Evolutionary conservation across 768 basidiomycete species (phyloP), one percentile per base, ranked within the genome.

Genomic region (Boletus subparvulus): DNA sequence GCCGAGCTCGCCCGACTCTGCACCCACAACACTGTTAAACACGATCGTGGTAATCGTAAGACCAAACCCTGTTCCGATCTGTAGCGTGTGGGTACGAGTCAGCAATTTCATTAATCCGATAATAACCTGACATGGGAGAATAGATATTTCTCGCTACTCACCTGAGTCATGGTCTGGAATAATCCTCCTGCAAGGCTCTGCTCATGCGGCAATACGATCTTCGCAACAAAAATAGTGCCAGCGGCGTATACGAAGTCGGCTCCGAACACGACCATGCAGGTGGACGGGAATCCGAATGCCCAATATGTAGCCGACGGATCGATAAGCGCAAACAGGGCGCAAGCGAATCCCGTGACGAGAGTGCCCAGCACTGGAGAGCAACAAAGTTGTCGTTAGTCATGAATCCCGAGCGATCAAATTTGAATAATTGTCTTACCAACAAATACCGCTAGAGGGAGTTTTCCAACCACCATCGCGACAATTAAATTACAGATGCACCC

Each of bases 111-210:
- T n/a, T 10, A 19, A 45, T 45, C 43, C 35, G 17, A 35, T 28
- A 17, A 45, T 35, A n/a, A n/a, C 50, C 9, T 19, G 46, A 40
- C 46, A n/a, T 21, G 28, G 43, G 16, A 44, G 4, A 26, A n/a
- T 19, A 53, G 14, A 14, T 17, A 10, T 42, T 24, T 33, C 41
- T 6, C 45, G 50, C 17, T 7, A n/a, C 72, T 54, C 55, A 84
- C 86, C 75, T 88, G 86, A 6, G 81, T 86, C 81, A 92, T 84
- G 1, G 90, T 90, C 65, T 88, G 87, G 70, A 92, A 91, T 19
- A 91, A 56, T 12, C 83, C 90, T 3, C 88, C 90, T 6, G 85
- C 83, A 5, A 92, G 75, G 69, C 84, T 86, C 69, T 92, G 90
- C 62, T 92, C 90, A 52, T 87, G 78, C 4, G 83, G 83, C 2